Evolutionary conservation across 768 basidiomycete species (phyloP), one percentile per base, ranked within the genome.

Genomic region (Rhodotorula kratochvilovae): DNA sequence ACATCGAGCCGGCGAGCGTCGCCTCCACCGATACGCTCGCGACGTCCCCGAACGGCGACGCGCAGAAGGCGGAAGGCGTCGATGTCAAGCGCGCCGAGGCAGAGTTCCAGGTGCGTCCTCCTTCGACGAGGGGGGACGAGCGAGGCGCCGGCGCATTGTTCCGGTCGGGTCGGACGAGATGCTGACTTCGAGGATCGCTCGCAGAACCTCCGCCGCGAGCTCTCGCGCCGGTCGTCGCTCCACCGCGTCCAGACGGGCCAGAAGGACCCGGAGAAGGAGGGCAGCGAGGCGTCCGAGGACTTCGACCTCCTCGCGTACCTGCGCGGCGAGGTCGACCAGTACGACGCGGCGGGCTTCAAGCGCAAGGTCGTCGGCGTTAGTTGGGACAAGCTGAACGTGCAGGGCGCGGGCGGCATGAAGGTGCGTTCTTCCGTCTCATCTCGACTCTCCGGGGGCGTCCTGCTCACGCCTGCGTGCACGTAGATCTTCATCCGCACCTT

Each of bases 331-430:
- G 65, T 50, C 16, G 55, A 65, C 5, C 56, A 72, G 36, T 61
- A 71, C 39, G 80, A 81, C 57, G 72, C 76, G 35, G 76, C 79
- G 27, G 81, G 81, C n/a, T 80, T 83, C 78, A 79, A 80, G 67
- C 74, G 75, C 72, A 83, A 82, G 76, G 75, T 68, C 23, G 80
- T 83, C 62, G 81, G 81, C 36, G 79, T 79, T 21, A 65, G 76
- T 31, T 81, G 79, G 73, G 46, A 72, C 27, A 67, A 77, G 45
- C 63, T 81, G 15, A 77, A 77, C 16, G 82, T 83, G 53, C 69
- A 79, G 56, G 82, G 82, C 43, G 78, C 76, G 0, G 82, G 82
- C 48, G 82, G 82, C 27, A 76, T 83, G 70, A 81, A 79, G 76
- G 81, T 82, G 43, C 43, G 42, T 60, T 48, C 6, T 11, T 29